Evolutionary conservation across 495 filamentous ascomycete genomes (phyloP).

Genomic region (Margaritispora aquatica): DNA sequence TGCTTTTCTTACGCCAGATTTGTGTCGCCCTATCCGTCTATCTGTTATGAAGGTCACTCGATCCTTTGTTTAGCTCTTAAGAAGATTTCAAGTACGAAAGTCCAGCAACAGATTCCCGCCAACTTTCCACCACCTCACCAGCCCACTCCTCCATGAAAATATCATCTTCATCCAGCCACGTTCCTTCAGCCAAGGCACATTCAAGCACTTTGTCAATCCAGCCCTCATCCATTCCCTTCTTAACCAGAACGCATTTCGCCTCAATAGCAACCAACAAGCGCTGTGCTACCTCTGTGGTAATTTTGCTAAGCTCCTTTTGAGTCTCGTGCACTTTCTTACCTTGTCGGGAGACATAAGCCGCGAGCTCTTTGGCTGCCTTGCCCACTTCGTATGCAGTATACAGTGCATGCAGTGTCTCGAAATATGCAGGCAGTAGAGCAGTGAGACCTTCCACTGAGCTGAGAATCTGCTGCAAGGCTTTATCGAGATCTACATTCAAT

Average conservation of each 20-base stretch:
- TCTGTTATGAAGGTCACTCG: too few relatives aligned
- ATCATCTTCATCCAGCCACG: slow-evolving; percentile 13
- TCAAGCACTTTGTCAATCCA: slow-evolving; percentile 24
- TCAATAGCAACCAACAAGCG: slow-evolving; percentile 4
- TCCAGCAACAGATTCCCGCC: slow-evolving; percentile 36
- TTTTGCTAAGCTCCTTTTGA: slow-evolving; percentile 1
- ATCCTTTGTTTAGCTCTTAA: too few relatives aligned
- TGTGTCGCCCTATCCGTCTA: too few relatives aligned
- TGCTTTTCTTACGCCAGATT: too few relatives aligned
- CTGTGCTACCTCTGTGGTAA: neutral
- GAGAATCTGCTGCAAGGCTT: slow-evolving; percentile 1
- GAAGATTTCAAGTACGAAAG: slow-evolving; percentile 14
- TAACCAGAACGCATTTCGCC: slow-evolving; percentile 12
- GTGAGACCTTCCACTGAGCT: neutral
- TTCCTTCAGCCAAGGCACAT: slow-evolving; percentile 6
- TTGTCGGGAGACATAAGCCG: slow-evolving; percentile 6
- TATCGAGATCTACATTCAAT: slow-evolving; percentile 8
- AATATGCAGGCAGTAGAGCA: slow-evolving; percentile 10
- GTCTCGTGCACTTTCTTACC: slow-evolving; percentile 2
- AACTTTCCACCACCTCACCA: slow-evolving; percentile 34
- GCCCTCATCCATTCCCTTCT: slow-evolving; percentile 22
- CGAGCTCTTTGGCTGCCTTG: neutral
- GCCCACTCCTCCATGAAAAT: slow-evolving; percentile 35
- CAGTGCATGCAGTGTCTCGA: slow-evolving; percentile 12
- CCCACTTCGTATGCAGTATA: slow-evolving; percentile 18